These are phyloP conservation scores for Candida pseudocylindracea DNA, from an alignment of 1,139 yeast genomes.

Conservation along the genomic window DNA sequence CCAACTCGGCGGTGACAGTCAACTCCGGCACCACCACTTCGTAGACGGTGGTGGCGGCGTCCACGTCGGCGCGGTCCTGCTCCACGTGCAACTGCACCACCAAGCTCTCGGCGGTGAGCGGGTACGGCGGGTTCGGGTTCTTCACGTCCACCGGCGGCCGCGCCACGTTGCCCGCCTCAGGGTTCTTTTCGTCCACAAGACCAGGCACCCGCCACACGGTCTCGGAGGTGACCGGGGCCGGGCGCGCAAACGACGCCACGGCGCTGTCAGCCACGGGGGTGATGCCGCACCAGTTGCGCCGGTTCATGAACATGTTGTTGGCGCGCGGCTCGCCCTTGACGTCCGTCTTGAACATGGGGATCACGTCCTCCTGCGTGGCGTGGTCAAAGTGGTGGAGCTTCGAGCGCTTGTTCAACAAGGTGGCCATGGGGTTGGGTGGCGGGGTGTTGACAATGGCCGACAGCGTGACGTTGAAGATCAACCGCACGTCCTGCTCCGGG, in stretches of 20 bases:
- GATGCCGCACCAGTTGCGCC: constrained; percentile 53
- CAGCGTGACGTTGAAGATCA: constrained; percentile 65
- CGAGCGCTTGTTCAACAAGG: constrained; percentile 39
- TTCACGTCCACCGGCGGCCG: neutral
- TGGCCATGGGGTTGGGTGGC: constrained; percentile 76
- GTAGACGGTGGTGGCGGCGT: constrained; percentile 40
- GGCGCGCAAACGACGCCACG: neutral
- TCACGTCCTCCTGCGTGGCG: constrained; percentile 57
- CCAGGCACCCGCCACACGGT: neutral
- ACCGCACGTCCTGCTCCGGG: constrained; percentile 52
- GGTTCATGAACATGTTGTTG: constrained; percentile 44
- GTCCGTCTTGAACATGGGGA: constrained; percentile 43
- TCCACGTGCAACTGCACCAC: constrained; percentile 60
- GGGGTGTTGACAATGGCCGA: constrained; percentile 87
- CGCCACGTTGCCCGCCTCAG: neutral
- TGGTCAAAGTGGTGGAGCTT: constrained; percentile 42
- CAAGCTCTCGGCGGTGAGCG: constrained; percentile 32
- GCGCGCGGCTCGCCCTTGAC: constrained; percentile 32
- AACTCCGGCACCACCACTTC: constrained; percentile 52
- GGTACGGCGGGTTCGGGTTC: constrained; percentile 12
- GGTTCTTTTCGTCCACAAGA: neutral
- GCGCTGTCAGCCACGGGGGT: constrained; percentile 12
- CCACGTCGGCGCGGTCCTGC: constrained; percentile 22
- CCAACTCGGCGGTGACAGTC: constrained; percentile 12
- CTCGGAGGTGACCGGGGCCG: neutral